phyloP scores from a whole-genome alignment of 2,329 filamentous ascomycete species.

The Colletotrichum tamarilloi region DNA sequence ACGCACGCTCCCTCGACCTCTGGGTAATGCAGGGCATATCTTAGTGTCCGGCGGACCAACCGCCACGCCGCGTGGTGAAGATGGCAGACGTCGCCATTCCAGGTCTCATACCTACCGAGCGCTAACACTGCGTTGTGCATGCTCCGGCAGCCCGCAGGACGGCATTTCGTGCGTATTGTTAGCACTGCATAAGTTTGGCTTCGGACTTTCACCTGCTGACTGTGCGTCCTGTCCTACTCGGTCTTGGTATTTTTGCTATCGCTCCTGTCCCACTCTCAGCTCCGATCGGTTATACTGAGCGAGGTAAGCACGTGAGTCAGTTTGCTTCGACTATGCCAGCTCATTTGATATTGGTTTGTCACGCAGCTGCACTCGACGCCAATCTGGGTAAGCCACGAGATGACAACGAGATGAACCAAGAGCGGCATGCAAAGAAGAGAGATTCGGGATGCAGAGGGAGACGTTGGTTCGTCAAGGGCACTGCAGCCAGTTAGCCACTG shows the following conservation, averaged over 20 bases:
- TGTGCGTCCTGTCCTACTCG: neutral
- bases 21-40: neutral
- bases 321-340: neutral
- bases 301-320: neutral
- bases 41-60: neutral
- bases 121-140: neutral
- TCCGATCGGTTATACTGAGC: neutral
- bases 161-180: neutral
- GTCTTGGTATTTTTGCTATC: neutral
- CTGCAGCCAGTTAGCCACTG: too few species aligned
- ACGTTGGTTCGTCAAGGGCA: neutral
- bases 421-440: neutral
- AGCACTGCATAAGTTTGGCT: neutral
- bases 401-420: neutral
- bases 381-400: neutral
- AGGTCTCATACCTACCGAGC: neutral
- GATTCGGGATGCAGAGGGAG: neutral
- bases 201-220: neutral
- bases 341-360: neutral
- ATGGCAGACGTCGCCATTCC: neutral
- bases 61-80: slow-evolving; percentile 11
- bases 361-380: neutral
- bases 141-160: neutral
- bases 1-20: slow-evolving; percentile 5
- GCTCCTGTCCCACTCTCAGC: neutral